Conservation (phyloP, 1,284 basidiomycete genomes). For the Agroathelia rolfsii region DNA sequence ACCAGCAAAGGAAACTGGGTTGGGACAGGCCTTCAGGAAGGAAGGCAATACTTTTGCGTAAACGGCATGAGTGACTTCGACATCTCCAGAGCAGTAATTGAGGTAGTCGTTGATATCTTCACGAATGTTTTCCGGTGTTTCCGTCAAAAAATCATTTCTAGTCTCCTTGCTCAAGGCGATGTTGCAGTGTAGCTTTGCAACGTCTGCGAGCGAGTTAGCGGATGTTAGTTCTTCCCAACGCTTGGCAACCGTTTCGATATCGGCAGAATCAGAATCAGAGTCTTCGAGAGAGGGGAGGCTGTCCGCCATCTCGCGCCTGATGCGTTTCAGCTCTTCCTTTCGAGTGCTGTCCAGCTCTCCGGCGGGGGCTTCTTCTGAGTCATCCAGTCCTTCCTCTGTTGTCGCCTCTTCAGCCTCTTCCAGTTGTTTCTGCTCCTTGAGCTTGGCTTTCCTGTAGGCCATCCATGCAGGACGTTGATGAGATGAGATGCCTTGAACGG, state of each 20-base stretch:
- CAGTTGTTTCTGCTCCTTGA: constrained; percentile 37
- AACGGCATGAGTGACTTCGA: constrained; percentile 78
- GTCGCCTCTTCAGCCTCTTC: constrained; percentile 53
- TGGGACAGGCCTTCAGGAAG: constrained; percentile 81
- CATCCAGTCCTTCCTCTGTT: constrained; percentile 36
- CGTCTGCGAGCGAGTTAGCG: constrained; percentile 86
- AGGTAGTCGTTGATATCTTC: constrained; percentile 70
- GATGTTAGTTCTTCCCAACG: constrained; percentile 93
- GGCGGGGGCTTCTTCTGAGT: constrained; percentile 35
- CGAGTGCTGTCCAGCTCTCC: constrained; percentile 22
- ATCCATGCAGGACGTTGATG: constrained; percentile 93
- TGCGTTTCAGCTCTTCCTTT: constrained; percentile 20
- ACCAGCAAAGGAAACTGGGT: constrained; percentile 90
- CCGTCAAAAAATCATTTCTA: constrained; percentile 71
- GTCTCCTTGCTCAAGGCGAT: constrained; percentile 75
- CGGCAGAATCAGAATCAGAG: constrained; percentile 28
- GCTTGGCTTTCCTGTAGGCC: constrained; percentile 65
- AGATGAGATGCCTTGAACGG: constrained; percentile 90
- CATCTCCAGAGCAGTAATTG: constrained; percentile 85
- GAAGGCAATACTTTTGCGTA: constrained; percentile 76
- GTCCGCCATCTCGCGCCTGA: constrained; percentile 26
- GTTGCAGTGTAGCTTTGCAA: constrained; percentile 84
- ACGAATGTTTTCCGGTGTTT: constrained; percentile 54
- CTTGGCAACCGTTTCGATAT: constrained; percentile 34
- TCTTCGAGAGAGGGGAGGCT: constrained; percentile 30